Conservation (phyloP, 225 moss, liverwort and hornwort genomes). For the Polytrichum commune region DNA sequence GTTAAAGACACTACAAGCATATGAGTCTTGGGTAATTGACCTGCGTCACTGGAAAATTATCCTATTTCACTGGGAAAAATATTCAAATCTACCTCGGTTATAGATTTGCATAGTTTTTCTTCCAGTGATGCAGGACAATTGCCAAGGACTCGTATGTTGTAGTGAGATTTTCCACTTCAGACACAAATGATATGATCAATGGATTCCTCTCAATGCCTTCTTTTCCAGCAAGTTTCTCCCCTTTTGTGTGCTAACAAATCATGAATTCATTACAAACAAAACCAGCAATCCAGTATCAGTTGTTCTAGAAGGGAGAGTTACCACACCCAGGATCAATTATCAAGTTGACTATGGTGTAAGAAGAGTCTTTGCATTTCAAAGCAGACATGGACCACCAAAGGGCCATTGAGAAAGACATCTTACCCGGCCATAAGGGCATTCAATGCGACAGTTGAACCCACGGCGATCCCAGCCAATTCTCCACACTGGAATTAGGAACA, state of each 20-base stretch:
- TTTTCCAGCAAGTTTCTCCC: neutral
- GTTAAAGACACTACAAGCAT: no score
- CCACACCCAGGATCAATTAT: neutral
- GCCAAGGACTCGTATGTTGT: no score
- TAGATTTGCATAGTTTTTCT: no score
- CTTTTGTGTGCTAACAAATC: neutral
- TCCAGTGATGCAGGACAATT: no score
- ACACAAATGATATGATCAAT: neutral
- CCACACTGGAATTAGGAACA: constrained; percentile 44
- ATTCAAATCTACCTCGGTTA: no score
- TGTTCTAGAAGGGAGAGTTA: neutral
- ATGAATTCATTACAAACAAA: neutral
- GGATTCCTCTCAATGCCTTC: neutral
- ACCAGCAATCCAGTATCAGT: neutral
- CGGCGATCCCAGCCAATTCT: constrained; percentile 80
- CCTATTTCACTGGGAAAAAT: no score
- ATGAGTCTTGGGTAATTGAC: no score
- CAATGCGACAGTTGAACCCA: constrained; percentile 66
- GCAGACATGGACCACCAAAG: neutral
- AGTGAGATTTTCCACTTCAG: no score
- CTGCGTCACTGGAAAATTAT: no score
- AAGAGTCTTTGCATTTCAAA: neutral
- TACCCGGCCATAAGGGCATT: constrained; percentile 87
- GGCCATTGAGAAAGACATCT: no score
- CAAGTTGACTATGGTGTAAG: neutral